Evolutionary conservation across 208 protist genomes (phyloP), one percentile per base, ranked within the genome.

Genomic region (Trypanosomatidae sp.): DNA sequence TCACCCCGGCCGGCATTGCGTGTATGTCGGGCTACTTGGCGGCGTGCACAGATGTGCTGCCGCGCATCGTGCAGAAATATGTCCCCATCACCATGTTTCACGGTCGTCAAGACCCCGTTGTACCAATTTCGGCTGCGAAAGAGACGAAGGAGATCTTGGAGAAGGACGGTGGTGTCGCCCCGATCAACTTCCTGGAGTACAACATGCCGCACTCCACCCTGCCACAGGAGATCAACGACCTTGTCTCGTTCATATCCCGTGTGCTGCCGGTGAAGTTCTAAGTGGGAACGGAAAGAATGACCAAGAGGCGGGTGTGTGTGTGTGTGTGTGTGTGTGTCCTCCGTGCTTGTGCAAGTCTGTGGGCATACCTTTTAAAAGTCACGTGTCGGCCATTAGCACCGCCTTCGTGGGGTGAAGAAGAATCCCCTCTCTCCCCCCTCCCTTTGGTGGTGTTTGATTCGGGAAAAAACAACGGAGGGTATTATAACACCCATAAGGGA

Each of bases 21-120:
- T 81, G 80, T 67, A 85, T 97, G 76, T 95, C 90, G 1, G 92
- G 92, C 36, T 97, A 97, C 76, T 81, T 97, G 28, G 87, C 85
- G 7, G 84, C 78, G 7, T 76, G 73, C 46, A 62, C 65, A 12
- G 84, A 89, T 19, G 70, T 94, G 15, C 41, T 95, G 66, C 79
- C 86, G 41, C 80, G 77, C 41, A 73, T 85, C 28, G 28, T 56
- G 13, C 83, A 89, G 66, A 76, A 72, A 39, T 70, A 69, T 0
- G 58, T 75, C n/a, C 76, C 86, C 66, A 65, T 90, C 52, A 74
- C 86, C 41, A 87, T 97, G 74, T 95, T 91, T 52, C 94, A 98
- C 81, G 92, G 94, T 22, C 69, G 73, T 19, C 46, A 83, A 44
- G 94, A 98, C 78, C 72, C 71, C 1, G 86, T 98, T 43, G 90